Percentiles rank a stretch among this genome's conserved stretches.
phyloP scores from a whole-genome alignment of 257 asterid genomes.

The Salvia rosmarinus region DNA sequence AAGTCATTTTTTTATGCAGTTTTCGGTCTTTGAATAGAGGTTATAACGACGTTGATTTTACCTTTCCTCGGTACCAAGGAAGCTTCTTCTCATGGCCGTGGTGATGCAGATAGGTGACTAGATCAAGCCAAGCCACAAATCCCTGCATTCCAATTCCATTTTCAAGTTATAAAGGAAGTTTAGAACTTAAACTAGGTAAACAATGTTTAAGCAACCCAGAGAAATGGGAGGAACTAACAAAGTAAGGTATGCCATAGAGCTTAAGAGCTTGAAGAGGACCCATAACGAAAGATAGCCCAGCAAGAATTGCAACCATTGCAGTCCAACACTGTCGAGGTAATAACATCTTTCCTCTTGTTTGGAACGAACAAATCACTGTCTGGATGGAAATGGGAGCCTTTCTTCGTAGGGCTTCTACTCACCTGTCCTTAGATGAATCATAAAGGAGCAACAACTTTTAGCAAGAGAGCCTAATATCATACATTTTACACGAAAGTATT shows the following conservation, averaged over 20 bases:
- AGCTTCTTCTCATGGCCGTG: constrained; percentile 61
- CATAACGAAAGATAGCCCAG: constrained; percentile 68
- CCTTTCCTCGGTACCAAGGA: constrained; percentile 65
- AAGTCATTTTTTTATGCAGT: not conserved
- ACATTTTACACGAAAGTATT: not conserved
- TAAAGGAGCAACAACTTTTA: not conserved
- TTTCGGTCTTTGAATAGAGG: not conserved
- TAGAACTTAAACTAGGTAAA: not conserved
- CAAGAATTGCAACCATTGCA: constrained; percentile 79
- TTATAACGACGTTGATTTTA: constrained; percentile 19
- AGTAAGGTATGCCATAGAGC: constrained; percentile 86
- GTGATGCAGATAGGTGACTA: constrained; percentile 63
- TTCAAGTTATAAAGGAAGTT: constrained; percentile 17
- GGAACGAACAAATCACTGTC: constrained; percentile 81
- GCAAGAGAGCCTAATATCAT: not conserved
- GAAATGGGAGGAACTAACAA: constrained; percentile 49
- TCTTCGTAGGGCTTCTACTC: constrained; percentile 92
- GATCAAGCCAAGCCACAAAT: constrained; percentile 58
- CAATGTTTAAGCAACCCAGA: not conserved
- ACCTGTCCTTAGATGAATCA: constrained; percentile 54
- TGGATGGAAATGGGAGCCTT: constrained; percentile 88
- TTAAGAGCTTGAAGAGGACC: constrained; percentile 81
- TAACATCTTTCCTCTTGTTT: constrained; percentile 76
- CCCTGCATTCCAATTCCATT: constrained; percentile 43
- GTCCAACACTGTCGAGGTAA: constrained; percentile 91